Evolutionary conservation across 2,329 filamentous ascomycete species (phyloP).

Genomic region (Cladosporium austrohemisphaericum): DNA sequence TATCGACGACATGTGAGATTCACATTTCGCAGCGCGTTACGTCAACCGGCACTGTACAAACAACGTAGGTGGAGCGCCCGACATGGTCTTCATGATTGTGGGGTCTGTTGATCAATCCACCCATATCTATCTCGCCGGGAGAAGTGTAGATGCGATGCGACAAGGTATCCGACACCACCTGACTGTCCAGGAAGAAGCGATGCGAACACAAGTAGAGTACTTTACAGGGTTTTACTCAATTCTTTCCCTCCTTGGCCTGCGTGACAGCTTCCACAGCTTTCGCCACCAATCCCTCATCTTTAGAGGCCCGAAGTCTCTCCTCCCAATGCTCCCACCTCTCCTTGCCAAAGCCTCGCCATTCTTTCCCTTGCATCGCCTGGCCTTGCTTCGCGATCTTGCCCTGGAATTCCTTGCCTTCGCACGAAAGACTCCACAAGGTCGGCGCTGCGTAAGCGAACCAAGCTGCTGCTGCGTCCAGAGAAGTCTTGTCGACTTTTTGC

Average conservation of each 20-base stretch:
- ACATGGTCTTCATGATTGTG: no score
- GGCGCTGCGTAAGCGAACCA: constrained; percentile 31
- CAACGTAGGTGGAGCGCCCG: no score
- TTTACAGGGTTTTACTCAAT: no score
- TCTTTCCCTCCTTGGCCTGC: background rate
- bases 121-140: no score
- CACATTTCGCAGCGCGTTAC: no score
- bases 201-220: no score
- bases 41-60: no score
- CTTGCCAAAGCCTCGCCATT: constrained; percentile 27
- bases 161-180: no score
- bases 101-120: no score
- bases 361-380: constrained; percentile 21
- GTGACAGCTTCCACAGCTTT: constrained; percentile 3
- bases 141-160: no score
- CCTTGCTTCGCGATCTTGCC: constrained; percentile 30
- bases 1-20: no score
- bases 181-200: no score
- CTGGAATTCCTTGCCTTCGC: constrained; percentile 27
- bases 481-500: constrained; percentile 18
- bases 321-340: constrained; percentile 30
- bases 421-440: constrained; percentile 22
- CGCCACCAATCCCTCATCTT: constrained; percentile 8
- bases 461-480: constrained; percentile 26
- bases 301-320: background rate